Percentiles rank a stretch among this genome's conserved stretches.
Conservation (phyloP, 2,329 filamentous ascomycete genomes). For the Alternaria longipes region DNA sequence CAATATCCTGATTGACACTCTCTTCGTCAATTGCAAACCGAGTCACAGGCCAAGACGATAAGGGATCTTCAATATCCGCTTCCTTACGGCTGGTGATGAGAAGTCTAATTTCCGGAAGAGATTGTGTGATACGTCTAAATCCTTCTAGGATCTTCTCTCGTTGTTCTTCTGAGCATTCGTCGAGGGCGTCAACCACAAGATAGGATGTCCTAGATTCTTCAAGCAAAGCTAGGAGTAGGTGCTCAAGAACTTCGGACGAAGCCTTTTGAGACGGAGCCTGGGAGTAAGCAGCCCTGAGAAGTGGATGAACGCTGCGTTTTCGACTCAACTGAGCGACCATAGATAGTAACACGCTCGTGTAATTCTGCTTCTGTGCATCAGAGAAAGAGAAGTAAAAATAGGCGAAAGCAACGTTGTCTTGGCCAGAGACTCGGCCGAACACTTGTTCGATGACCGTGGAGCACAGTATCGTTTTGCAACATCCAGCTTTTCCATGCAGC, state of each 20-base stretch:
- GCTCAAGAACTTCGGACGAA: neutral
- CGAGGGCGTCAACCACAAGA: neutral
- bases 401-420: neutral
- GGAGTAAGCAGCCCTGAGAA: neutral
- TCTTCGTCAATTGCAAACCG: neutral
- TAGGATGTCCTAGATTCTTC: neutral
- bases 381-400: neutral
- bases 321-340: neutral
- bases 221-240: neutral
- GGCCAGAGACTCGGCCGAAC: neutral
- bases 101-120: neutral
- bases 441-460: neutral
- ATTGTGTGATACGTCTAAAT: neutral
- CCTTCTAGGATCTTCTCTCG: neutral
- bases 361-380: neutral
- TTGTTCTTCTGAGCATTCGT: neutral
- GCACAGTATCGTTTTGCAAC: neutral
- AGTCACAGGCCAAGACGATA: neutral
- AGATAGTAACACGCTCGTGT: neutral
- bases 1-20: neutral
- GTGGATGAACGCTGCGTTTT: neutral
- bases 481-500: neutral
- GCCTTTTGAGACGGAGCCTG: neutral
- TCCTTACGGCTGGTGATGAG: neutral
- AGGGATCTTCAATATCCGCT: neutral